Conservation (phyloP, 192 early-diverging fungal genomes). For the Coemansia sp. region DNA sequence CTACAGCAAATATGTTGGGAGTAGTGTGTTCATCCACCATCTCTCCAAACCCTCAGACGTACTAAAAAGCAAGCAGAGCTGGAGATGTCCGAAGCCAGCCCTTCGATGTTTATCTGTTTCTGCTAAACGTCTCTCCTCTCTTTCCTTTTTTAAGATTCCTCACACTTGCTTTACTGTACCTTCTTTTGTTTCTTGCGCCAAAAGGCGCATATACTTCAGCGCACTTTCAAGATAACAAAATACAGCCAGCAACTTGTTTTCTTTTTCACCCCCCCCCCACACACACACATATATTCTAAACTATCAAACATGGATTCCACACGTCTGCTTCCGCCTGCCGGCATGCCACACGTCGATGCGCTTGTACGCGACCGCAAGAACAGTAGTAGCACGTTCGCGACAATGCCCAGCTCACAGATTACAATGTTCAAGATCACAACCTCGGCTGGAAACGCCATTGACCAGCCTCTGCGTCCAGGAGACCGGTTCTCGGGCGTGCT, state of each 20-base stretch:
- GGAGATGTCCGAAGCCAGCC: background rate
- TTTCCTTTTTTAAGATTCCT: too few relatives aligned
- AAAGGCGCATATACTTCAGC: too few relatives aligned
- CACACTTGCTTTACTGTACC: too few relatives aligned
- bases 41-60: background rate
- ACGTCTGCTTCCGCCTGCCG: background rate
- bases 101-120: too few relatives aligned
- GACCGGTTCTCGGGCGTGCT: slow-evolving; percentile 50
- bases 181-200: too few relatives aligned
- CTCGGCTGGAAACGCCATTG: slow-evolving; percentile 41
- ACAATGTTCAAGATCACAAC: slow-evolving; percentile 44
- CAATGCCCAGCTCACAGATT: slow-evolving; percentile 26
- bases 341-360: background rate
- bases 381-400: slow-evolving; percentile 8
- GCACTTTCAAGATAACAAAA: too few relatives aligned
- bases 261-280: too few relatives aligned
- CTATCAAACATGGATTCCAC: slow-evolving; percentile 5
- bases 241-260: too few relatives aligned
- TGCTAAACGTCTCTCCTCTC: too few relatives aligned
- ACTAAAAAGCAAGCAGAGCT: background rate
- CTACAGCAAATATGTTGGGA: background rate
- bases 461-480: slow-evolving; percentile 44
- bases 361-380: slow-evolving; percentile 24
- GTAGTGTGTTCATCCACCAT: slow-evolving; percentile 7
- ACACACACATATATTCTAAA: too few relatives aligned